A percentile compares a stretch with the other conserved stretches of the same genome.
These are phyloP conservation scores for Aspergillaceae sp. DNA, from an alignment of 2,329 filamentous ascomycete species.

Conservation along the genomic window DNA sequence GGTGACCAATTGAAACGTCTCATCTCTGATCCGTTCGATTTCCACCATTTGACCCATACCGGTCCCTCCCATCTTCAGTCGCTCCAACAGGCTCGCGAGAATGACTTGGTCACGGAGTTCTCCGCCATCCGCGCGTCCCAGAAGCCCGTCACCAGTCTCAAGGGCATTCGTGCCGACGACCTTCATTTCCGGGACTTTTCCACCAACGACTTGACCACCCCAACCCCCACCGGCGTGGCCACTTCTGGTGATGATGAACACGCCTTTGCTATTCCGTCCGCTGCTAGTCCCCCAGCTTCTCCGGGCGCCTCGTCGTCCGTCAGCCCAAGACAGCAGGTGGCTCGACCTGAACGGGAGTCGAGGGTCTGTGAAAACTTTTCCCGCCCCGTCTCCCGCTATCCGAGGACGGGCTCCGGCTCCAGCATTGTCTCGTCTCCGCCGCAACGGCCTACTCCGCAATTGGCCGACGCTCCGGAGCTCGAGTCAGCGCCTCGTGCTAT, in stretches of 20 bases:
- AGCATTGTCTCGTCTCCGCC: constrained; percentile 9
- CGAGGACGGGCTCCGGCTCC: constrained; percentile 31
- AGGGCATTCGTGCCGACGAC: constrained; percentile 46
- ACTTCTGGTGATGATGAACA: constrained; percentile 15
- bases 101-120: constrained; percentile 47
- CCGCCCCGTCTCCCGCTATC: constrained; percentile 39
- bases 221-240: constrained; percentile 9
- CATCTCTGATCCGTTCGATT: constrained; percentile 57
- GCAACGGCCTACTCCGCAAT: constrained; percentile 31
- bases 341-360: constrained; percentile 22
- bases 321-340: constrained; percentile 12
- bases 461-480: constrained; percentile 19
- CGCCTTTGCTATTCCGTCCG: constrained; percentile 5
- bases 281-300: constrained; percentile 24
- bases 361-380: constrained; percentile 47
- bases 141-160: constrained; percentile 40
- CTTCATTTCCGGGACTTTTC: constrained; percentile 33
- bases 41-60: constrained; percentile 56
- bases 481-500: constrained; percentile 33
- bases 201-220: constrained; percentile 18
- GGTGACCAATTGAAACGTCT: constrained; percentile 38
- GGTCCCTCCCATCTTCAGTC: constrained; percentile 46
- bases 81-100: constrained; percentile 43
- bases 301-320: constrained; percentile 18
- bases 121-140: constrained; percentile 47